These are phyloP conservation scores for Amphibolis antarctica DNA, from an alignment of 106 monocot genomes.

Conservation along the genomic window DNA sequence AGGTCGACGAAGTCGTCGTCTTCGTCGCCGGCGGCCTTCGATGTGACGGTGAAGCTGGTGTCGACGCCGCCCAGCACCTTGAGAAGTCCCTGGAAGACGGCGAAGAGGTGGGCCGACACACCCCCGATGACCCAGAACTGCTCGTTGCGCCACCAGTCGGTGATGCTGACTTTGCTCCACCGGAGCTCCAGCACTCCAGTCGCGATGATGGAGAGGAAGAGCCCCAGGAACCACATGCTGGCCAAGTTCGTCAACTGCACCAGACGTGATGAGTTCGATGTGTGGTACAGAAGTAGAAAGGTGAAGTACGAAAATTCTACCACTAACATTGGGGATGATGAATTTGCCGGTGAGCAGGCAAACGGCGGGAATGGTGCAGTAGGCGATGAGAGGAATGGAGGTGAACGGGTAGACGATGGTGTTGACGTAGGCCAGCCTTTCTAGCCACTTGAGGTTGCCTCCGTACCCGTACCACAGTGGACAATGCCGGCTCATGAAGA, in stretches of 20 bases:
- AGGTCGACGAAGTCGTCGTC: constrained; percentile 69
- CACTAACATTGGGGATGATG: constrained; percentile 83
- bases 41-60: constrained; percentile 89
- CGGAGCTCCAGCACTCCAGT: constrained; percentile 81
- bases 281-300: background rate
- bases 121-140: constrained; percentile 98
- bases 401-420: constrained; percentile 97
- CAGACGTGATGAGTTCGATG: background rate
- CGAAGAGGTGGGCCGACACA: constrained; percentile 89
- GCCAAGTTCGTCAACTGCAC: constrained; percentile 58
- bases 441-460: constrained; percentile 75
- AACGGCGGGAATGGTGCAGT: constrained; percentile 87
- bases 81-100: constrained; percentile 92
- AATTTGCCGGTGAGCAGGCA: constrained; percentile 94
- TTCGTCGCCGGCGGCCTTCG: constrained; percentile 53
- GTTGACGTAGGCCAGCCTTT: constrained; percentile 79
- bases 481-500: constrained; percentile 89
- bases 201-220: constrained; percentile 88
- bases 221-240: constrained; percentile 85
- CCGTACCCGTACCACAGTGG: constrained; percentile 91
- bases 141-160: constrained; percentile 99
- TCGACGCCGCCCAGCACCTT: constrained; percentile 82
- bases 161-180: constrained; percentile 88
- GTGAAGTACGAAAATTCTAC: background rate
- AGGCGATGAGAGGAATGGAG: constrained; percentile 74